These are phyloP conservation scores for Rubus parviflorus DNA, from an alignment of 306 rosid species.

Conservation along the genomic window DNA sequence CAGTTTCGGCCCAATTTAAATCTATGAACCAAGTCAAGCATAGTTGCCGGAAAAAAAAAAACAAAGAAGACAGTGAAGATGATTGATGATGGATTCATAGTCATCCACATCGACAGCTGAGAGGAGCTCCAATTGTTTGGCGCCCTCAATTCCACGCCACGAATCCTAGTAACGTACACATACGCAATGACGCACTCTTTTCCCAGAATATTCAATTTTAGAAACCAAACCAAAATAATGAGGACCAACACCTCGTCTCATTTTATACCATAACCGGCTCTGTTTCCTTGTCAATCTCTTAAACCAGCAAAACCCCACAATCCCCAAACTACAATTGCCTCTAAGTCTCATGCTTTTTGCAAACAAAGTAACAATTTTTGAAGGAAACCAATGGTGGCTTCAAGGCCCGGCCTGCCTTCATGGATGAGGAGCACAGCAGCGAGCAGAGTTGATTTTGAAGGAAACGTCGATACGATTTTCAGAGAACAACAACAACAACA, in stretches of 20 bases:
- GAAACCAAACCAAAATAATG: neutral
- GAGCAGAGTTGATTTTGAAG: conserved; percentile 40
- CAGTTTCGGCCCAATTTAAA: too few species aligned
- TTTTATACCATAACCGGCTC: neutral
- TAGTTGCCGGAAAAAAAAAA: too few species aligned
- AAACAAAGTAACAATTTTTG: neutral
- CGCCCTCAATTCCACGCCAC: conserved; percentile 60
- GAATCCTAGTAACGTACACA: conserved; percentile 28
- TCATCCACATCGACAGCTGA: neutral
- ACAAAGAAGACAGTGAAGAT: too few species aligned
- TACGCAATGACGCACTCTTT: conserved; percentile 4
- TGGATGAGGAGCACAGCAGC: conserved; percentile 46
- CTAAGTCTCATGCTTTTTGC: neutral
- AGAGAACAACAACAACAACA: conserved; percentile 9
- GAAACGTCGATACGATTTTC: conserved; percentile 31
- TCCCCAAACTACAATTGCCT: neutral
- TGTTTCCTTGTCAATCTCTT: neutral
- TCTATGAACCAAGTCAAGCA: neutral
- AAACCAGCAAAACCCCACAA: neutral
- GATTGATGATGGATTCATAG: neutral
- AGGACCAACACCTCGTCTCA: neutral
- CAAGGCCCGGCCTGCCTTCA: conserved; percentile 41
- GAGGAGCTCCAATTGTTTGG: conserved; percentile 28
- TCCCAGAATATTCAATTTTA: neutral
- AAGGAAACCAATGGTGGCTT: conserved; percentile 38